Conservation (phyloP, 805 yeast genomes). For the Starmera pachycereana region DNA sequence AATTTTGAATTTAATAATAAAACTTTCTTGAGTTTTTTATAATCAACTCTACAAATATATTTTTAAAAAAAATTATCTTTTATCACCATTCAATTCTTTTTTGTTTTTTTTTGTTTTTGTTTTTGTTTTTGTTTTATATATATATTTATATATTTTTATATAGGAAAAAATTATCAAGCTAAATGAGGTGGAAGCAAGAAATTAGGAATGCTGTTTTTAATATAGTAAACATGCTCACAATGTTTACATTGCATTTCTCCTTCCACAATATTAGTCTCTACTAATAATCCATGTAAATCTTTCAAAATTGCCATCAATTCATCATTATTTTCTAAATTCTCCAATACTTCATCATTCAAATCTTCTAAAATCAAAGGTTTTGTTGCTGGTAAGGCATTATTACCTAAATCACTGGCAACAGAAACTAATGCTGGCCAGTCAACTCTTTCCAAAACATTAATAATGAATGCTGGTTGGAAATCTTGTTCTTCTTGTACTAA, state of each 20-base stretch:
- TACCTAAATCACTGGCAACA: conserved; percentile 64
- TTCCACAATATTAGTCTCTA: conserved; percentile 80
- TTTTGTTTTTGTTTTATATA: too few species aligned
- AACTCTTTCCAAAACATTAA: conserved; percentile 65
- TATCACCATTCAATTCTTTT: too few species aligned
- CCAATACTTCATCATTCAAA: conserved; percentile 17
- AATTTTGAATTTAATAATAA: too few species aligned
- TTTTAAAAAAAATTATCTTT: too few species aligned
- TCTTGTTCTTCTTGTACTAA: conserved; percentile 66
- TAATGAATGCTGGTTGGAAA: conserved; percentile 70
- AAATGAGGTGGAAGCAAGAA: conserved; percentile 91
- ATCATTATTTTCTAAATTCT: conserved; percentile 22
- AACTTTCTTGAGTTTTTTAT: too few species aligned
- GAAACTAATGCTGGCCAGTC: conserved; percentile 79
- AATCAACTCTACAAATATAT: too few species aligned
- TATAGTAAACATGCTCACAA: conserved; percentile 80
- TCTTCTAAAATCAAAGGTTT: conserved; percentile 34
- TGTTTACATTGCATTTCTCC: conserved; percentile 85
- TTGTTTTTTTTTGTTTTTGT: not conserved
- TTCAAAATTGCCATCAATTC: conserved; percentile 37
- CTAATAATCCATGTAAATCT: conserved; percentile 67
- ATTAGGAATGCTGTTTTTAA: conserved; percentile 91
- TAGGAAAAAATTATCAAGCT: conserved; percentile 27
- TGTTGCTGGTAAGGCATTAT: conserved; percentile 43
- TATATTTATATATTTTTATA: too few species aligned